Evolutionary conservation across 1,284 basidiomycete species (phyloP), one percentile per base, ranked within the genome.

Genomic region (Trichosporon asahii): DNA sequence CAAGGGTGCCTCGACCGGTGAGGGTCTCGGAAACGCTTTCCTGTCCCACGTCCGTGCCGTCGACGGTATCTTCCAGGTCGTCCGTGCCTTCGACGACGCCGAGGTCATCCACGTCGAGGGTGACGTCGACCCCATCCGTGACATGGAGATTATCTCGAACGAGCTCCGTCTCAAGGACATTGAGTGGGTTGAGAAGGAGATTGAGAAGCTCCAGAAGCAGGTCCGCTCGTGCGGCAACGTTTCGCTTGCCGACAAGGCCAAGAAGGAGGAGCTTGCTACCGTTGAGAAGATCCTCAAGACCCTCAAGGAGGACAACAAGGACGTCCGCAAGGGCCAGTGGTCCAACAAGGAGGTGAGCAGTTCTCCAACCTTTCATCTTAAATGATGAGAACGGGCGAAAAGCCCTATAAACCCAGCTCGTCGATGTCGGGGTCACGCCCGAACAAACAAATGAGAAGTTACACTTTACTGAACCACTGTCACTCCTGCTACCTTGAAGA

Each of bases 51-150:
- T 99, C 65, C 91, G 97, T 71, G 92, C 96, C 27, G 97, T 99
- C 73, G 97, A 99, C 82, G 97, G 97, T 80, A 99, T 99, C 83
- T 99, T 99, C 88, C 97, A 99, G 84, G 91, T 98, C 74, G 90
- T 99, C 69, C 93, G 97, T 77, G 95, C 95, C 7, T 99, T 99
- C 82, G 96, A 98, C 81, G 97, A 99, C 79, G 92, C 94, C 44
- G 97, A 99, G 81, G 95, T 99, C 81, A 98, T 94, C 76, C 97
- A 99, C 85, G 97, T 99, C 77, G 97, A 99, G 85, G 97, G 97
- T 67, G 97, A 99, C 76, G 95, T 99, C 70, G 88, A 99, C 85
- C 97, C 97, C 23, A 77, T 93, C 67, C 91, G 97, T 74, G 97
- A 99, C 84, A 98, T 99, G 96, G 90, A 94, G 76, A 98, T 98